Evolutionary conservation across 2,329 filamentous ascomycete genomes (phyloP), one percentile per base, ranked within the genome.

Genomic region (Exutisphaerella laricina): DNA sequence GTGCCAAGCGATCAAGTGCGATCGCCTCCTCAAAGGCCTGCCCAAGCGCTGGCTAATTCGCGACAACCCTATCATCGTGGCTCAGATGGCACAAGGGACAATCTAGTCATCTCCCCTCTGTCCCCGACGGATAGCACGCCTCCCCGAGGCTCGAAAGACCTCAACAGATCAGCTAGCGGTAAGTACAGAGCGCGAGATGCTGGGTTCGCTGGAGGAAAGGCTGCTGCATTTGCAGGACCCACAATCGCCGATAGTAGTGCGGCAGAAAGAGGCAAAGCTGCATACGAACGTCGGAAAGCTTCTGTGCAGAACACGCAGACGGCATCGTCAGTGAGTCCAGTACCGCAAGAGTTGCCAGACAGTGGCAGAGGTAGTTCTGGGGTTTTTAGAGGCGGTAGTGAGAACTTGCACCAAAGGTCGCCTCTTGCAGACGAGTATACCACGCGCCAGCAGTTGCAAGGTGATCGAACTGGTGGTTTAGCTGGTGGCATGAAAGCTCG

Each of bases 401-500:
- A 57, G 49, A 51, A 53, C 31, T 32, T 61, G 36, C 50, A 58
- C 41, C 62, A 63, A 38, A 54, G 52, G 13, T 46, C 42, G 5
- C 42, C 32, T 18, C 48, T 39, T 12, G 34, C 26, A 5, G 39
- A 49, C 17, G 49, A 47, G 9, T 45, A 52, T 13, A 33, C 18
- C 7, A 29, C 45, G 21, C 29, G 60, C 52, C n/a, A 62, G 58
- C 14, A 62, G 63, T 60, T 69, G 54, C 63, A 68, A 26, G 58
- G 61, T 38, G 59, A 69, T 20, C 63, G 62, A 8, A 58, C 39
- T 9, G 49, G 62, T 39, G 58, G 65, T 43, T 35, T 43, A 4
- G 33, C 61, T 39, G 58, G 66, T 44, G 41, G 46, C 18, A 49
- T 39, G 31, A 46, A 45, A 47, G 57, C 56, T 49, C 49, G 31